phyloP scores from a whole-genome alignment of 1,284 basidiomycete genomes.

The Agaricales sp. region DNA sequence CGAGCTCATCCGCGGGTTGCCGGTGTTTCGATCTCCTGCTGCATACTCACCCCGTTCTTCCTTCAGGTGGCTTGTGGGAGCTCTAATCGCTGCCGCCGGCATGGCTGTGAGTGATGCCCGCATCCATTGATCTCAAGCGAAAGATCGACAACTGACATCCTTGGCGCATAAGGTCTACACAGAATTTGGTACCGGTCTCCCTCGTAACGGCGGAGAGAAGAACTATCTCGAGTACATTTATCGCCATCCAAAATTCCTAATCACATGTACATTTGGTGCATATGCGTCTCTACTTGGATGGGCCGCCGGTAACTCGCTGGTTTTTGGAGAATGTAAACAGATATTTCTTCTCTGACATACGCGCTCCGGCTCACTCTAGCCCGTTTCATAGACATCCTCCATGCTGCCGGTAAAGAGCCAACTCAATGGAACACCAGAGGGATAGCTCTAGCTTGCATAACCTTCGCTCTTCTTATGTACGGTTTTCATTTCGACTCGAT shows the following conservation, averaged over 20 bases:
- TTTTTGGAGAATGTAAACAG: conserved; percentile 27
- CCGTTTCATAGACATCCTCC: background rate
- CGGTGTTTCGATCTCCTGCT: background rate
- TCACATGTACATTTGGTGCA: conserved; percentile 22
- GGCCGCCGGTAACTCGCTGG: conserved; percentile 24
- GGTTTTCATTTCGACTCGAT: background rate
- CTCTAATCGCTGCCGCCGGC: conserved; percentile 18
- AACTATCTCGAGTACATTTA: conserved; percentile 26
- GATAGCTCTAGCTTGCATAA: conserved; percentile 23
- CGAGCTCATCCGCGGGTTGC: too few relatives aligned
- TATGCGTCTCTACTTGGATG: conserved; percentile 18
- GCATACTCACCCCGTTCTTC: background rate
- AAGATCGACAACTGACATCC: conserved; percentile 8
- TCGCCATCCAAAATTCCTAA: conserved; percentile 18
- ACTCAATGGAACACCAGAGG: conserved; percentile 18
- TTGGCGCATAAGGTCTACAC: too few relatives aligned
- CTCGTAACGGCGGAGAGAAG: conserved; percentile 23
- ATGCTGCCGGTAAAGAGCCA: conserved; percentile 18
- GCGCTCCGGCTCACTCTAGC: too few relatives aligned
- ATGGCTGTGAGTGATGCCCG: conserved; percentile 22
- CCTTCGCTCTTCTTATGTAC: conserved; percentile 16
- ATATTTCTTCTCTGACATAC: too few relatives aligned
- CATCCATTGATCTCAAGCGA: conserved; percentile 9
- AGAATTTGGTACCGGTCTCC: conserved; percentile 11
- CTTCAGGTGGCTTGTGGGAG: conserved; percentile 22